Evolutionary conservation across 129 eudicot species (phyloP).

Genomic region (Daucus carota): DNA sequence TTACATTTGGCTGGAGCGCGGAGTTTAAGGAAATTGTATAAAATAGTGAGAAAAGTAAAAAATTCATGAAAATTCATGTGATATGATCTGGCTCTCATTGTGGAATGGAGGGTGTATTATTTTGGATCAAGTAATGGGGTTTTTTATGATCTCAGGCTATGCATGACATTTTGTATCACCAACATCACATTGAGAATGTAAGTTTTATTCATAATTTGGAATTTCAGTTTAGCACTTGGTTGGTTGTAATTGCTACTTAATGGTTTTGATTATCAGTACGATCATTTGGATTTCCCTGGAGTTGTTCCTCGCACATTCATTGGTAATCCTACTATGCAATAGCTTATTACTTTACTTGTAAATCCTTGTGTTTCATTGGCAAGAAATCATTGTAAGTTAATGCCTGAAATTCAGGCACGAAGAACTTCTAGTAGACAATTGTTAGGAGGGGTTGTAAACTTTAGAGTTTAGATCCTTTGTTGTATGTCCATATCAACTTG

Average conservation of each 20-base stretch:
- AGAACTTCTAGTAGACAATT: neutral
- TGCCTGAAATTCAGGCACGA: neutral
- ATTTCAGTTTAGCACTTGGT: neutral
- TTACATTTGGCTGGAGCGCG: too few relatives aligned
- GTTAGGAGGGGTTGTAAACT: neutral
- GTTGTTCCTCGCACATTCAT: slow-evolving; percentile 98
- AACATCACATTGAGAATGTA: slow-evolving; percentile 77
- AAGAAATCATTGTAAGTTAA: neutral
- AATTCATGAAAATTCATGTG: neutral
- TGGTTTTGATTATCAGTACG: slow-evolving; percentile 50
- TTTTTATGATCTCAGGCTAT: slow-evolving; percentile 54
- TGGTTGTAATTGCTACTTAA: neutral
- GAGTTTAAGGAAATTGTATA: too few relatives aligned
- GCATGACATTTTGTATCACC: slow-evolving; percentile 79
- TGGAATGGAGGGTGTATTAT: neutral
- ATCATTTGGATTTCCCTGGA: slow-evolving; percentile 96
- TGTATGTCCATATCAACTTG: neutral
- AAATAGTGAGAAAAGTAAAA: too few relatives aligned
- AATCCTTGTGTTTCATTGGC: neutral
- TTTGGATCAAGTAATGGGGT: slow-evolving; percentile 9
- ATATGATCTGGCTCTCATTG: neutral
- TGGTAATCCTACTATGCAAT: slow-evolving; percentile 32
- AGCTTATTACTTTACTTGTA: neutral
- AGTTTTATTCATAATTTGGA: slow-evolving; percentile 11
- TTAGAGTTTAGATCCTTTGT: neutral